phyloP scores from a whole-genome alignment of 164 flowering plant genomes.

The Vitis cinerea region DNA sequence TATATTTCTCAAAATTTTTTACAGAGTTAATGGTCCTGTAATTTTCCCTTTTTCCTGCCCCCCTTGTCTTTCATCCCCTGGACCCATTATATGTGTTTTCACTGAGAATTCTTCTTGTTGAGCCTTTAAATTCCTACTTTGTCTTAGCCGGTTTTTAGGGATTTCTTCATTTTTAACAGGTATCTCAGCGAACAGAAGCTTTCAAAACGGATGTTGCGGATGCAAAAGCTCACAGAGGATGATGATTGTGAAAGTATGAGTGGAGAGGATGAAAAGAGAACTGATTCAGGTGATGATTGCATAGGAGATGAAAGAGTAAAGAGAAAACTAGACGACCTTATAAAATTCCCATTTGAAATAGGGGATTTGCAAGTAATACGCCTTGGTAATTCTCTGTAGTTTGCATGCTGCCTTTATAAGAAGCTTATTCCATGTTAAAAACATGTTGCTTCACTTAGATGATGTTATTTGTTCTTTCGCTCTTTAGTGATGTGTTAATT shows the following conservation, averaged over 20 bases:
- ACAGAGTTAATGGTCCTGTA: background rate
- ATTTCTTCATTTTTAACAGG: slow-evolving; percentile 34
- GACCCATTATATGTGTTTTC: background rate
- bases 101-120: background rate
- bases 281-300: slow-evolving; percentile 40
- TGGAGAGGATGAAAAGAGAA: slow-evolving; percentile 43
- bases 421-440: background rate
- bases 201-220: slow-evolving; percentile 57
- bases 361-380: slow-evolving; percentile 61
- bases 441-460: background rate
- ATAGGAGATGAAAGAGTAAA: slow-evolving; percentile 22
- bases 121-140: background rate
- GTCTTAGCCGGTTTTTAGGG: background rate
- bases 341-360: slow-evolving; percentile 39
- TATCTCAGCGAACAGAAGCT: slow-evolving; percentile 72
- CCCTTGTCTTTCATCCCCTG: background rate
- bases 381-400: slow-evolving; percentile 47
- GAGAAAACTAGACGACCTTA: slow-evolving; percentile 13
- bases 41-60: background rate
- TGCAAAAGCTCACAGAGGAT: slow-evolving; percentile 37
- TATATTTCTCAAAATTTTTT: background rate
- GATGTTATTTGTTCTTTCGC: no score
- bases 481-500: background rate
- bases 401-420: background rate
- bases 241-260: slow-evolving; percentile 38